phyloP scores from a whole-genome alignment of 2,329 filamentous ascomycete species.

The Fusarium continuum region DNA sequence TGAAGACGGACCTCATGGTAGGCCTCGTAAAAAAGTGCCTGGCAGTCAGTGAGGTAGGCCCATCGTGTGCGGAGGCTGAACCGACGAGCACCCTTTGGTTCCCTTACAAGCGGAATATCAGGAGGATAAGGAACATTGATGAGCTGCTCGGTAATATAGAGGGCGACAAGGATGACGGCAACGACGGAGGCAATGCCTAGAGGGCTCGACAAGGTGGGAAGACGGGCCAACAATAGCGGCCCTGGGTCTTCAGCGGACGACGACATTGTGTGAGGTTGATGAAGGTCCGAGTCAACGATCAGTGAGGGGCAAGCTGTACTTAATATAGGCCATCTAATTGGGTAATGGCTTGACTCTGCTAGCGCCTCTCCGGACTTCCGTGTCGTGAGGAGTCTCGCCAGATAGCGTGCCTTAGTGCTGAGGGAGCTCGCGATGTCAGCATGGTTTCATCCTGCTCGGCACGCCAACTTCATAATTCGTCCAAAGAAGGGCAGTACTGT shows the following conservation, averaged over 20 bases:
- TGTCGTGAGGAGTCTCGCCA: too few relatives aligned
- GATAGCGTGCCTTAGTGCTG: too few relatives aligned
- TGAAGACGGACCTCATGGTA: slow-evolving; percentile 41
- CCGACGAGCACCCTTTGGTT: slow-evolving; percentile 35
- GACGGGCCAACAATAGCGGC: slow-evolving; percentile 5
- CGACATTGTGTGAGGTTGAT: neutral
- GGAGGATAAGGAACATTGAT: slow-evolving; percentile 40
- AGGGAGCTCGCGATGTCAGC: too few relatives aligned
- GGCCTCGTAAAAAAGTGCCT: slow-evolving; percentile 44
- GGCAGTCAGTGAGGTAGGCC: slow-evolving; percentile 46
- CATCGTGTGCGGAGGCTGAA: slow-evolving; percentile 46
- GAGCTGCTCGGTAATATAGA: slow-evolving; percentile 35
- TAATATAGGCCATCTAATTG: neutral
- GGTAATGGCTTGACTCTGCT: neutral
- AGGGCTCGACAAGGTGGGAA: slow-evolving; percentile 19
- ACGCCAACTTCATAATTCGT: too few relatives aligned
- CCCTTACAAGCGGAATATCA: slow-evolving; percentile 41
- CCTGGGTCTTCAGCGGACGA: neutral
- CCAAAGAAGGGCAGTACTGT: too few relatives aligned
- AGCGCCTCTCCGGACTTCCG: neutral
- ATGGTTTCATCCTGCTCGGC: too few relatives aligned
- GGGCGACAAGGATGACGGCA: neutral
- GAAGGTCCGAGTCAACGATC: neutral
- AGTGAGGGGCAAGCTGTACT: neutral
- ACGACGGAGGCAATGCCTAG: slow-evolving; percentile 8